Conservation (phyloP, 192 early-diverging fungal species). For the Coemansia sp. region DNA sequence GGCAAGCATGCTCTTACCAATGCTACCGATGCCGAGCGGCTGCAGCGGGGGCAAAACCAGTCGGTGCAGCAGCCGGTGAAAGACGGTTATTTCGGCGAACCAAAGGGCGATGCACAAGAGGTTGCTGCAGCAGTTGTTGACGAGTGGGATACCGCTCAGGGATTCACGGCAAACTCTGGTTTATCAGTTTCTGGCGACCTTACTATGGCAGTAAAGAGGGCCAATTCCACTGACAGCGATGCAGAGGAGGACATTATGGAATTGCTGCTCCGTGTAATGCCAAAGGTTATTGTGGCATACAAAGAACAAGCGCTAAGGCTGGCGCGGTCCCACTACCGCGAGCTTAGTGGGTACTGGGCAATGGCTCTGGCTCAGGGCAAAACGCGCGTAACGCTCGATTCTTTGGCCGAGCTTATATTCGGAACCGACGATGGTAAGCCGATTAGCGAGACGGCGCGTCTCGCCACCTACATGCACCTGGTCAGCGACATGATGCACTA, state of each 20-base stretch:
- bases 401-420: constrained; percentile 44
- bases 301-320: constrained; percentile 32
- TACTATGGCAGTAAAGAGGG: not conserved
- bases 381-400: constrained; percentile 31
- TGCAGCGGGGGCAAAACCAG: constrained; percentile 19
- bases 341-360: constrained; percentile 35
- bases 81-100: not conserved
- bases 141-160: not conserved
- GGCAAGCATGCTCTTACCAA: constrained; percentile 24
- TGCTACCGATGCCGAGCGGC: not conserved
- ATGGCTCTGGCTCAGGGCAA: constrained; percentile 20
- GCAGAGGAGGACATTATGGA: constrained; percentile 12
- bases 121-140: not conserved
- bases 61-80: not conserved
- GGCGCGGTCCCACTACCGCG: constrained; percentile 29
- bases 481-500: constrained; percentile 56
- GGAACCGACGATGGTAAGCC: constrained; percentile 2
- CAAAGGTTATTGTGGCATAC: constrained; percentile 18
- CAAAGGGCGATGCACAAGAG: not conserved
- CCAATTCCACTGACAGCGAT: not conserved
- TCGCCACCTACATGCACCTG: constrained; percentile 62
- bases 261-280: constrained; percentile 22
- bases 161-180: not conserved
- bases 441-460: constrained; percentile 27
- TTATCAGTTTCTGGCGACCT: not conserved